Conservation (phyloP, 1,139 yeast species). For the Blastobotrys buckinghamii region DNA sequence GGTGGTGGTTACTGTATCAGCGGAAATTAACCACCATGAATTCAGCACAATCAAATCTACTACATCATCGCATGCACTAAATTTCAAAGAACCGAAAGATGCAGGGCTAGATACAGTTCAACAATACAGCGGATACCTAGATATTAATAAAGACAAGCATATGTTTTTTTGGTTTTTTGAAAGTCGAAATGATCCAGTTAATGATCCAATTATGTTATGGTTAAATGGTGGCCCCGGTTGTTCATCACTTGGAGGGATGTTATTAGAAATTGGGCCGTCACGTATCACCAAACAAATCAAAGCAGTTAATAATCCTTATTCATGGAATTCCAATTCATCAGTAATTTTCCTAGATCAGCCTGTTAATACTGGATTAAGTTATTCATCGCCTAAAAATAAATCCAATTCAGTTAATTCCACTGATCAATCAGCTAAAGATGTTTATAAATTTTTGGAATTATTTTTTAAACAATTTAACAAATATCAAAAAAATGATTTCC, state of each 20-base stretch:
- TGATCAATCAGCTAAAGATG: constrained; percentile 89
- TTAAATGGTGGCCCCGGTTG: constrained; percentile 74
- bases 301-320: constrained; percentile 45
- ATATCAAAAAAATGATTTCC: constrained; percentile 67
- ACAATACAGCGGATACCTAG: constrained; percentile 66
- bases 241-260: constrained; percentile 59
- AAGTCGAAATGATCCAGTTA: constrained; percentile 57
- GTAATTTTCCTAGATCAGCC: constrained; percentile 71
- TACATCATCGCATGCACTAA: constrained; percentile 1
- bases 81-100: constrained; percentile 9
- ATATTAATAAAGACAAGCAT: constrained; percentile 74
- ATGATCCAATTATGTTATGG: constrained; percentile 61
- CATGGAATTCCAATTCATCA: constrained; percentile 67
- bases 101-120: constrained; percentile 29
- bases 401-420: constrained; percentile 15
- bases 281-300: constrained; percentile 42
- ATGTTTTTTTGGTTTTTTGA: constrained; percentile 74
- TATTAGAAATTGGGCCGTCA: constrained; percentile 65
- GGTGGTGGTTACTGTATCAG: too few relatives aligned
- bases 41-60: background rate
- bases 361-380: constrained; percentile 53
- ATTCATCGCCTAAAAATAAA: too few relatives aligned
- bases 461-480: constrained; percentile 91
- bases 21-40: background rate
- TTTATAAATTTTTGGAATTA: constrained; percentile 81